phyloP scores from a whole-genome alignment of 768 basidiomycete species.

The Xerocomellus chrysenteron region DNA sequence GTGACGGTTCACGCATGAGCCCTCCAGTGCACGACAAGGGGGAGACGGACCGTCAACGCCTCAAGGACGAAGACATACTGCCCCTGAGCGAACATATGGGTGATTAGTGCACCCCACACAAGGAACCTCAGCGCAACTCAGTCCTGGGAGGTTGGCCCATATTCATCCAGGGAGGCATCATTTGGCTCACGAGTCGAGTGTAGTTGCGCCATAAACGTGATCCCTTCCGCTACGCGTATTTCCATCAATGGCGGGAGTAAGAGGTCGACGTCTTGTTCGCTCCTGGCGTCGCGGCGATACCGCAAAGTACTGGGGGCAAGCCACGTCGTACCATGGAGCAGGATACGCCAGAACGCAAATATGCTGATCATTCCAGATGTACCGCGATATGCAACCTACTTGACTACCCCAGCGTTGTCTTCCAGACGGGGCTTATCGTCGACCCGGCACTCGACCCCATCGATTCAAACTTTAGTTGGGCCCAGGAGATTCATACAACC shows the following conservation, averaged over 20 bases:
- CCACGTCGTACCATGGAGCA: neutral
- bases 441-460: conserved; percentile 27
- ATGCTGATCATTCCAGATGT: conserved; percentile 27
- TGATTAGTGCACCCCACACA: conserved; percentile 27
- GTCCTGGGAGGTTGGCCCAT: conserved; percentile 29
- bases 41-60: conserved; percentile 18
- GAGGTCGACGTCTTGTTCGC: conserved; percentile 41
- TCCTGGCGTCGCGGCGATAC: conserved; percentile 40
- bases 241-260: conserved; percentile 39
- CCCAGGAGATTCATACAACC: conserved; percentile 22
- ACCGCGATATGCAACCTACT: conserved; percentile 44
- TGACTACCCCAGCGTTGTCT: conserved; percentile 44
- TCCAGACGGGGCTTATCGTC: conserved; percentile 38
- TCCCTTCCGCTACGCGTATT: conserved; percentile 32
- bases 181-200: neutral
- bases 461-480: conserved; percentile 13
- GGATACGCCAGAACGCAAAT: neutral
- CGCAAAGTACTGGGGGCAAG: conserved; percentile 35
- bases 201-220: conserved; percentile 35
- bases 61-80: conserved; percentile 33
- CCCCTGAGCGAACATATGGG: conserved; percentile 37
- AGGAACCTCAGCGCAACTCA: conserved; percentile 24
- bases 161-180: neutral
- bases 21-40: conserved; percentile 39
- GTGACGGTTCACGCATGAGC: neutral